Evolutionary conservation across 805 yeast genomes (phyloP), one percentile per base, ranked within the genome.

Genomic region (Suhomyces sp.): DNA sequence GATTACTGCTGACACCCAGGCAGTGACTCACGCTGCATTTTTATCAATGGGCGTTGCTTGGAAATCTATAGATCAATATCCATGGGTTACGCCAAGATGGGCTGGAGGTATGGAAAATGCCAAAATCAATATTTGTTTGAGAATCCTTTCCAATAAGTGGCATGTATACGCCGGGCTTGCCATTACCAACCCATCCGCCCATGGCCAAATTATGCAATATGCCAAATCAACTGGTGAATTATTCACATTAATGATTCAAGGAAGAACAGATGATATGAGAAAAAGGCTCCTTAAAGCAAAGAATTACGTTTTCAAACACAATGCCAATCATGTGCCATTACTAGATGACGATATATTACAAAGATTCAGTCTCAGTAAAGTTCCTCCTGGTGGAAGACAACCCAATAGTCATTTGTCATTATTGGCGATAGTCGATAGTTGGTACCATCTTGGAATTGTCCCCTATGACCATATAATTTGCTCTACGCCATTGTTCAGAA

Each of bases 111-210:
- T 93, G 30, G 98, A 93, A 57, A 91, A 93, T 56, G 98, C 96
- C 11, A 93, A 93, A 51, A 85, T 90, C 54, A 93, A 93, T 56
- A 88, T 93, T 20, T 84, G 98, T 1, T 63, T 93, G 55, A 70
- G 98, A 44, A 93, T 93, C 33, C 93, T 73, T 58, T 80, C 95
- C 12, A 93, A 90, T 61, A 88, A 90, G 61, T 93, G 96, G 95
- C 98, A 93, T 58, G 98, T 93, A 19, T 93, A 93, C 54, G 98
- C 98, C 4, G 98, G 98, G 0, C 69, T 93, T 50, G 97, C 98
- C 7, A 91, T 93, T 47, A 84, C 96, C 1, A 93, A 93, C 52
- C 97, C 96, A 1, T 78, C 90, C 27, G 97, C 98, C 1, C 97
- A 91, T 53, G 77, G 74, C 25, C 98, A 93, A 60, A 83, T 95